Conservation (phyloP, 441 rosid genomes). For the Corymbia citriodora region DNA sequence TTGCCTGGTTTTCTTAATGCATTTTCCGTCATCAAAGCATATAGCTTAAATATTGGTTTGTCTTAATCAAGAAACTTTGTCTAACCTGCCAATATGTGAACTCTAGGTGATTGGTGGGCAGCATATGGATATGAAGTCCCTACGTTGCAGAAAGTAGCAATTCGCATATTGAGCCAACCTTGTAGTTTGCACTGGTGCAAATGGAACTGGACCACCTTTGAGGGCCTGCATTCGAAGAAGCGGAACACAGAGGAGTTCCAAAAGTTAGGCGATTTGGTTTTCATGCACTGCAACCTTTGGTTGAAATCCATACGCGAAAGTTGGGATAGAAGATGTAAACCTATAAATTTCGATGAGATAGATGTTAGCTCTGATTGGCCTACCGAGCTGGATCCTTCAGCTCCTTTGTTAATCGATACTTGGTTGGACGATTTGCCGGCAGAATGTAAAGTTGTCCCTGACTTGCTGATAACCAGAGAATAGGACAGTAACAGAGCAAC, state of each 20-base stretch:
- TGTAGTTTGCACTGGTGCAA: slow-evolving; percentile 59
- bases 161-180: slow-evolving; percentile 48
- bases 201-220: slow-evolving; percentile 55
- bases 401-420: slow-evolving; percentile 36
- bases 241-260: slow-evolving; percentile 28
- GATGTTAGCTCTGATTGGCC: slow-evolving; percentile 55
- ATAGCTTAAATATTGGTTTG: background rate
- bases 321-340: slow-evolving; percentile 29
- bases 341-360: slow-evolving; percentile 36
- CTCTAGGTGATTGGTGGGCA: slow-evolving; percentile 69
- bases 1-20: background rate
- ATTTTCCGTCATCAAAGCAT: background rate
- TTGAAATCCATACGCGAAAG: slow-evolving; percentile 26
- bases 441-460: slow-evolving; percentile 28
- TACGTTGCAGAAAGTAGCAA: slow-evolving; percentile 47
- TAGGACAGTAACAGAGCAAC: background rate
- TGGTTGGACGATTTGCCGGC: slow-evolving; percentile 36
- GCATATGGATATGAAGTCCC: slow-evolving; percentile 56
- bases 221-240: slow-evolving; percentile 30
- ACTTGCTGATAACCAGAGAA: background rate
- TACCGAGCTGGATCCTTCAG: slow-evolving; percentile 29
- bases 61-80: background rate
- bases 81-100: slow-evolving; percentile 1
- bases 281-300: slow-evolving; percentile 59
- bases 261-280: slow-evolving; percentile 41